A percentile compares a stretch with the other conserved stretches of the same genome.
phyloP scores from a whole-genome alignment of 2,329 filamentous ascomycete genomes.

The Trichoderma brevicompactum region DNA sequence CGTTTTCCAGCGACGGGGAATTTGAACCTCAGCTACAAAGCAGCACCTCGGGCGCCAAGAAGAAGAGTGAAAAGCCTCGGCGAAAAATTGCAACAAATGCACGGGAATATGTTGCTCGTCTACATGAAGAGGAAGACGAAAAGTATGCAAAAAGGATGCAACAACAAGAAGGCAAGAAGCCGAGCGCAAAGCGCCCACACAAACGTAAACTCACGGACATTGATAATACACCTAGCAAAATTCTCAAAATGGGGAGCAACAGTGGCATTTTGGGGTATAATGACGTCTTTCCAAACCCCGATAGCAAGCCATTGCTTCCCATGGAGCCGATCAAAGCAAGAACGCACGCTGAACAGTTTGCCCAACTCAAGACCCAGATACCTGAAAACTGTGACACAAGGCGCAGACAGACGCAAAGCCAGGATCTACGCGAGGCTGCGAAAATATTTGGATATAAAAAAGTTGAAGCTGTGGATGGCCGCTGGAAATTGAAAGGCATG shows the following conservation, averaged over 20 bases:
- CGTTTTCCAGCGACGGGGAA: background rate
- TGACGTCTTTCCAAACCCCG: background rate
- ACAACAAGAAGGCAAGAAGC: background rate
- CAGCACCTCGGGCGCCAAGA: accelerated
- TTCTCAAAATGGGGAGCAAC: background rate
- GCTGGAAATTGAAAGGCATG: conserved; percentile 34
- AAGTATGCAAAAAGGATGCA: background rate
- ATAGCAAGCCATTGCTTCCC: background rate
- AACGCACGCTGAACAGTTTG: conserved; percentile 25
- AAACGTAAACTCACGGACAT: background rate
- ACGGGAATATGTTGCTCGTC: conserved; percentile 12
- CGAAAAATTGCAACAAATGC: background rate
- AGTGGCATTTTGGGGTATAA: background rate
- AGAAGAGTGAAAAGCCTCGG: background rate
- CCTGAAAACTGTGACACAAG: conserved; percentile 31
- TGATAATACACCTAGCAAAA: background rate
- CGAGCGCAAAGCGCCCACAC: background rate
- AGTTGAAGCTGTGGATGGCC: conserved; percentile 19
- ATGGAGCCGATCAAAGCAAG: conserved; percentile 13
- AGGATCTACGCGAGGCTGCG: conserved; percentile 31
- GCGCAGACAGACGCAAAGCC: conserved; percentile 22
- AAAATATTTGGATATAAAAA: conserved; percentile 33
- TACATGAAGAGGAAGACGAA: conserved; percentile 20
- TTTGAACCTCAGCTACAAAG: background rate
- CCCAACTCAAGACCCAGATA: conserved; percentile 24